Conservation (phyloP, 2,329 filamentous ascomycete genomes). For the Exserohilum turcica region DNA sequence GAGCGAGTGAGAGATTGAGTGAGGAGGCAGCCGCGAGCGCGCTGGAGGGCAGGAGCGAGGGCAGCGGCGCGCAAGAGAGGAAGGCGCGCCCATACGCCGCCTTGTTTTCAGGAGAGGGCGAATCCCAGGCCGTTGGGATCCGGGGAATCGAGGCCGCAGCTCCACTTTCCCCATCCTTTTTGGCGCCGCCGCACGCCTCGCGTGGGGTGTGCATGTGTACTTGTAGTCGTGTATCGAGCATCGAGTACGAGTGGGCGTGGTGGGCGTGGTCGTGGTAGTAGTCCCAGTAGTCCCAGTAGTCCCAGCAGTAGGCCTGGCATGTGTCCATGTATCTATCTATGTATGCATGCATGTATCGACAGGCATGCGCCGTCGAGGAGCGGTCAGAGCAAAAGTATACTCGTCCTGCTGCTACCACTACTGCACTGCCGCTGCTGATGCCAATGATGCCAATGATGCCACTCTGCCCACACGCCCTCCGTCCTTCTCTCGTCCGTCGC, state of each 20-base stretch:
- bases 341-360: too few species aligned
- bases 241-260: too few species aligned
- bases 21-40: too few species aligned
- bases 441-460: neutral
- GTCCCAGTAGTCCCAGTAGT: too few species aligned
- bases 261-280: too few species aligned
- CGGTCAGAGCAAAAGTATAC: conserved; percentile 32
- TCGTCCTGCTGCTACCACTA: too few species aligned
- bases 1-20: too few species aligned
- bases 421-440: neutral
- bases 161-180: conserved; percentile 30
- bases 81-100: conserved; percentile 9
- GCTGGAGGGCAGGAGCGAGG: too few species aligned
- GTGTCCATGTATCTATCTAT: too few species aligned
- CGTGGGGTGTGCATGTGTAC: conserved; percentile 31
- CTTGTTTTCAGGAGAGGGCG: conserved; percentile 19
- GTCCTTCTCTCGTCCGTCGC: conserved; percentile 1
- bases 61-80: neutral
- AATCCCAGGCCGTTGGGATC: conserved; percentile 26
- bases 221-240: too few species aligned
- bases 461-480: conserved; percentile 11
- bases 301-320: too few species aligned
- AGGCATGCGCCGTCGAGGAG: conserved; percentile 20
- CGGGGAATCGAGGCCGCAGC: conserved; percentile 32
- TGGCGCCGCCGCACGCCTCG: conserved; percentile 26